phyloP scores from a whole-genome alignment of 768 basidiomycete species.

The Leccinellum luteum region DNA sequence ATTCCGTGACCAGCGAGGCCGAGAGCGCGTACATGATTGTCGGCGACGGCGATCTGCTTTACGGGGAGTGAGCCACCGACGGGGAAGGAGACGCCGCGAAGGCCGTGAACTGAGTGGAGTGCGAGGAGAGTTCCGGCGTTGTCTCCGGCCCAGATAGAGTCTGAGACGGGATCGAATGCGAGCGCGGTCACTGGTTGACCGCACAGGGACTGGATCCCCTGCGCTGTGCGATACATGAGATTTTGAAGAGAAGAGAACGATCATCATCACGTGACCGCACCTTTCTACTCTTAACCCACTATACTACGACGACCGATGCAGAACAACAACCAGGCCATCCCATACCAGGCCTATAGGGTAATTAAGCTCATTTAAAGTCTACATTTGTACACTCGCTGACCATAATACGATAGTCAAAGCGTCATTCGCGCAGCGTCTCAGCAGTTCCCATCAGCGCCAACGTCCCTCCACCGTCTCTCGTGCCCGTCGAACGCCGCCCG shows the following conservation, averaged over 20 bases:
- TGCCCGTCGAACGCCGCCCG: neutral
- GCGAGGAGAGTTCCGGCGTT: conserved; percentile 68
- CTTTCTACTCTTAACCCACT: neutral
- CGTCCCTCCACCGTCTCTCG: conserved; percentile 18
- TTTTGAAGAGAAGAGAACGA: too few species aligned
- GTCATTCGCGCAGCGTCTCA: conserved; percentile 43
- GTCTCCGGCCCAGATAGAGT: conserved; percentile 84
- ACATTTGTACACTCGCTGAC: neutral
- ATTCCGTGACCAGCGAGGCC: conserved; percentile 60
- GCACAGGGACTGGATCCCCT: conserved; percentile 14
- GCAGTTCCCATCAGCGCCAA: conserved; percentile 24
- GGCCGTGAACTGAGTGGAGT: conserved; percentile 59
- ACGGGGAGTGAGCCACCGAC: conserved; percentile 69
- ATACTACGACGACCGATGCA: neutral
- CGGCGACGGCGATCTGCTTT: conserved; percentile 72
- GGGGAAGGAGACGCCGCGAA: conserved; percentile 70
- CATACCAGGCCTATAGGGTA: conserved; percentile 52
- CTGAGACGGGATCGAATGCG: conserved; percentile 88
- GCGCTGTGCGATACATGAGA: conserved; percentile 21
- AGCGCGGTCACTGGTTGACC: conserved; percentile 66
- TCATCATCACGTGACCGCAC: conserved; percentile 15
- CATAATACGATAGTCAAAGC: conserved; percentile 38
- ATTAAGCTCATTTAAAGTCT: neutral
- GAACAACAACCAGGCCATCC: conserved; percentile 31
- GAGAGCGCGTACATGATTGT: conserved; percentile 71